Evolutionary conservation across 345 rosid genomes (phyloP).

Genomic region (Garcia nutans): DNA sequence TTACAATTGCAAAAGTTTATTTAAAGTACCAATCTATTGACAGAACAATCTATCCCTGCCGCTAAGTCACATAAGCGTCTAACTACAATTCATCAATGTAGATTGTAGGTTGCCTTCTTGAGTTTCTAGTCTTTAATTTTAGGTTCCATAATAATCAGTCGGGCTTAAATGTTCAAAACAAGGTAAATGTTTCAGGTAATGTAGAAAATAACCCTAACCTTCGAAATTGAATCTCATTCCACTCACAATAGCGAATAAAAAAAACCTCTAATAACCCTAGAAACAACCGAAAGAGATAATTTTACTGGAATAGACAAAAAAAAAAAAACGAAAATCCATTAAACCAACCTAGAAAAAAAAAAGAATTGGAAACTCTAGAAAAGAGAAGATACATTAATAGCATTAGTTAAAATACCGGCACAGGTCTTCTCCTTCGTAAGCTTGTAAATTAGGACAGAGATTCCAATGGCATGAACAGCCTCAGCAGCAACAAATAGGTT

Average conservation of each 20-base stretch:
- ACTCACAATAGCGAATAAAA: too few species aligned
- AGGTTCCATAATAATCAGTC: not conserved
- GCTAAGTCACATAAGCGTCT: not conserved
- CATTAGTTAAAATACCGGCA: conserved; percentile 49
- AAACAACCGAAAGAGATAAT: too few species aligned
- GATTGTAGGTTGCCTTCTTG: not conserved
- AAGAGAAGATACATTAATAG: not conserved
- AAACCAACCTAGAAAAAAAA: not conserved
- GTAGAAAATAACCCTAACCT: not conserved
- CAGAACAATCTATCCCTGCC: not conserved
- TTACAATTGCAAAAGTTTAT: too few species aligned
- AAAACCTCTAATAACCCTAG: too few species aligned
- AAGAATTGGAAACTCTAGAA: not conserved
- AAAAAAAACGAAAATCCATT: not conserved
- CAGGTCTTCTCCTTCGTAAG: conserved; percentile 92
- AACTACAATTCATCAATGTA: not conserved
- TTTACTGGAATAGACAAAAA: too few species aligned
- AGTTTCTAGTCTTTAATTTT: not conserved
- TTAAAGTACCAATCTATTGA: not conserved
- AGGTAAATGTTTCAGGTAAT: not conserved
- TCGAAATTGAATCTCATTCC: not conserved
- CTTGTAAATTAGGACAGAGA: conserved; percentile 88
- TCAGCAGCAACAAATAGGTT: conserved; percentile 97
- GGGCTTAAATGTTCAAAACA: not conserved
- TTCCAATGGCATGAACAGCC: conserved; percentile 92